Conservation (phyloP, 768 basidiomycete genomes). For the Auriscalpium vulgare region DNA sequence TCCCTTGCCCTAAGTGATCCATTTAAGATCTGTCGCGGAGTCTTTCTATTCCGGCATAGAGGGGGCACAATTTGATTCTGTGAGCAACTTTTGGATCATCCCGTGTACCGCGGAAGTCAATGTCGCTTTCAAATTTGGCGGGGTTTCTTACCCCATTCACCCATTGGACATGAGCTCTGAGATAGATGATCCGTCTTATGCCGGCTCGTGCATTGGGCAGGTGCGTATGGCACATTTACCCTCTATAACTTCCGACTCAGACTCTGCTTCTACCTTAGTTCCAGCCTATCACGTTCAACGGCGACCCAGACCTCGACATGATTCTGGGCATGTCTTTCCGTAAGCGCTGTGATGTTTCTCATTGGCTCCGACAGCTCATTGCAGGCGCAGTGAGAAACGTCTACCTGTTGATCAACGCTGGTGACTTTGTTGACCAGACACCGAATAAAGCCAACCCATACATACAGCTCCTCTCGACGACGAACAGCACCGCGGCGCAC, state of each 20-base stretch:
- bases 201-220: constrained; percentile 27
- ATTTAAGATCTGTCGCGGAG: constrained; percentile 39
- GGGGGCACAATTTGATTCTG: constrained; percentile 41
- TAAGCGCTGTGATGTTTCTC: constrained; percentile 23
- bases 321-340: constrained; percentile 69
- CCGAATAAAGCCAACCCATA: constrained; percentile 22
- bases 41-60: constrained; percentile 50
- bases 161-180: constrained; percentile 42
- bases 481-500: neutral
- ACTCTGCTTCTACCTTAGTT: constrained; percentile 34
- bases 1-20: neutral
- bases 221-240: constrained; percentile 28
- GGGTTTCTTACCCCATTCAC: constrained; percentile 50
- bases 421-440: constrained; percentile 44
- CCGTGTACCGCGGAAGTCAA: constrained; percentile 61
- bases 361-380: neutral
- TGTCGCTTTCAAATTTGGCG: constrained; percentile 54
- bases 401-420: constrained; percentile 57
- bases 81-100: constrained; percentile 47
- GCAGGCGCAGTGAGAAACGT: constrained; percentile 48
- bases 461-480: neutral
- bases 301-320: constrained; percentile 43
- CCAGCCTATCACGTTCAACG: constrained; percentile 55
- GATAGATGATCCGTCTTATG: constrained; percentile 15
- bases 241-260: neutral